A percentile compares a stretch with the other conserved stretches of the same genome.
Conservation (phyloP, 768 basidiomycete species). For the Tylopilus plumbeoviolaceoides region DNA sequence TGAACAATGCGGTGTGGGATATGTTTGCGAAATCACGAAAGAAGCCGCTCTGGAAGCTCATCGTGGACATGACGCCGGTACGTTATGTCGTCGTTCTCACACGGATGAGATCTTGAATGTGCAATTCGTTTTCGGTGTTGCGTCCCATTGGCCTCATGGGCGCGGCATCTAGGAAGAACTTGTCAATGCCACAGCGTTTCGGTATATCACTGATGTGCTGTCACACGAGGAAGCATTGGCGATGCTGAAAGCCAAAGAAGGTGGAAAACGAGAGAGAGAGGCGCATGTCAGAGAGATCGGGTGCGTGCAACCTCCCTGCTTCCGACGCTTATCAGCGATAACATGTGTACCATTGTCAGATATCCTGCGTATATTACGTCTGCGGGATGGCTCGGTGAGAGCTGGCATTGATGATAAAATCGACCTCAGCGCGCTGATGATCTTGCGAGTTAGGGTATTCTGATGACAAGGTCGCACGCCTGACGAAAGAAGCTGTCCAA, state of each 20-base stretch:
- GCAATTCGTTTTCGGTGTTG: not conserved
- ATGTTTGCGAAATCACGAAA: conserved; percentile 72
- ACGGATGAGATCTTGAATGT: not conserved
- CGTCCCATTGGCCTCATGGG: conserved; percentile 3
- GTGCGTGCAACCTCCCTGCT: conserved; percentile 29
- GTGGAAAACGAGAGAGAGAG: conserved; percentile 74
- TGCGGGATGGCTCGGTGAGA: conserved; percentile 78
- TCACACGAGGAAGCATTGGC: conserved; percentile 84
- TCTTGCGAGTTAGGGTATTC: conserved; percentile 55
- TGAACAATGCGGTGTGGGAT: conserved; percentile 91
- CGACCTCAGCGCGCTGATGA: not conserved
- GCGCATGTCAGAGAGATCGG: conserved; percentile 64
- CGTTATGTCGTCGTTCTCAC: conserved; percentile 16
- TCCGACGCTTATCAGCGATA: conserved; percentile 2
- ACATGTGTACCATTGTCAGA: conserved; percentile 31
- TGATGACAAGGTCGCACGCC: conserved; percentile 81
- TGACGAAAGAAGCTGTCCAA: conserved; percentile 80
- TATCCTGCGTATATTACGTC: conserved; percentile 93
- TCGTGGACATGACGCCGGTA: conserved; percentile 83
- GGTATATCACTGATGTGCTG: conserved; percentile 89
- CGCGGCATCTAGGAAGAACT: conserved; percentile 56
- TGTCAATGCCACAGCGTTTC: conserved; percentile 70
- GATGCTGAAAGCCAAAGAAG: conserved; percentile 70
- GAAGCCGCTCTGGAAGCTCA: conserved; percentile 90
- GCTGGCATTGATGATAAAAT: not conserved